Evolutionary conservation across 441 rosid genomes (phyloP).

Genomic region (Hypseocharis bilobata): DNA sequence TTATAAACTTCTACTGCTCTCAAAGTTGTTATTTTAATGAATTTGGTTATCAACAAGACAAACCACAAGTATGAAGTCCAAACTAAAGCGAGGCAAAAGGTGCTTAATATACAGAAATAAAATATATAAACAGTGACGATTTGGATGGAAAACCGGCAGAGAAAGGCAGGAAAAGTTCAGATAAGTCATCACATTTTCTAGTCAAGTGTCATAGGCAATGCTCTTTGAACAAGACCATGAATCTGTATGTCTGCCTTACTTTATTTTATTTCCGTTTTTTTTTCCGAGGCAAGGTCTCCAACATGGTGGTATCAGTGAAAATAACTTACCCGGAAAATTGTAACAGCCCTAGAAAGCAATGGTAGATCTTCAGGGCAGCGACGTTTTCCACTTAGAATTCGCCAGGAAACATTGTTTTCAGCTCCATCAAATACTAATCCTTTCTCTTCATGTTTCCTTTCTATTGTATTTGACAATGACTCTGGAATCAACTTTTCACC

Average conservation of each 20-base stretch:
- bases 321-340: conserved; percentile 73
- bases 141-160: neutral
- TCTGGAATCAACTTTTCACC: conserved; percentile 51
- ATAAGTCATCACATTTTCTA: neutral
- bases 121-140: neutral
- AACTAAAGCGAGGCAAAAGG: neutral
- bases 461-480: conserved; percentile 42
- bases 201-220: neutral
- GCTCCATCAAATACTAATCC: conserved; percentile 37
- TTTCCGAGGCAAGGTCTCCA: neutral
- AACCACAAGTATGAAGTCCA: neutral
- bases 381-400: conserved; percentile 68
- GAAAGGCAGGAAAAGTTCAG: neutral
- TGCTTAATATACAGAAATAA: neutral
- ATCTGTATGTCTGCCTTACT: too few species aligned
- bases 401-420: conserved; percentile 53
- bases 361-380: conserved; percentile 49
- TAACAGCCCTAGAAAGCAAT: conserved; percentile 65
- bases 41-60: conserved; percentile 3
- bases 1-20: neutral
- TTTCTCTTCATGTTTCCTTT: conserved; percentile 53
- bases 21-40: neutral
- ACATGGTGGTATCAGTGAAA: neutral
- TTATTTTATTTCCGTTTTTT: too few species aligned
- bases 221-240: too few species aligned